Evolutionary conservation across 495 filamentous ascomycete genomes (phyloP), one percentile per base, ranked within the genome.

Genomic region (Jackrogersella minutella): DNA sequence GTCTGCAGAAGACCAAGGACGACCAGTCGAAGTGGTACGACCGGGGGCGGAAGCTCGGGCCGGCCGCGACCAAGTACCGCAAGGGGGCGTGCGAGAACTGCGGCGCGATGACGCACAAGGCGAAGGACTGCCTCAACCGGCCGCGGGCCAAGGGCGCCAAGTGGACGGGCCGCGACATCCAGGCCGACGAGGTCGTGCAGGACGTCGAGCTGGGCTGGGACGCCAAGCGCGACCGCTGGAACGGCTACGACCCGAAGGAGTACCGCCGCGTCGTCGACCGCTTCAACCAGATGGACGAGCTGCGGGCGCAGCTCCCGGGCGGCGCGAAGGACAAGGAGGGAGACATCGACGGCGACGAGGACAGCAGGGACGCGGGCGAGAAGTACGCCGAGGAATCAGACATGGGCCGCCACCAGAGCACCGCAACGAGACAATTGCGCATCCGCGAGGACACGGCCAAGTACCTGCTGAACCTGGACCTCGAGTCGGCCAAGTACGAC

Each of bases 1-100:
- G 95, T 75, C 84, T 96, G 9, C 90, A 93, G 47, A 89, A 90
- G 66, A 77, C 81, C 21, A 84, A 86, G 59, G 85, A 88, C 41
- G 86, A 89, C 62, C 85, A 89, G 71, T 87, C 91, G 17, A 91
- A 90, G 85, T 96, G 92, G 92, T 95, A 96, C 76, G 91, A 94
- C 44, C 88, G 94, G 33, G 91, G 92, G 64, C 90, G 89, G 77
- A 89, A 91, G 71, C 77, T 84, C 19, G 92, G 90, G 1, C 90
- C 91, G 11, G 91, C 91, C 5, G 92, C 92, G 26, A 99, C 95
- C 63, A 98, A 97, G 73, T 99, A 91, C 78, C 91, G 96, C 69
- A 97, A 97, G 80, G 95, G 95, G 69, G 92, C 95, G 39, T 99
- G 95, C 78, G 93, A 97, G 77, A 99, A 99, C 80, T 99, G 95